Evolutionary conservation across 345 rosid genomes (phyloP).

Genomic region (Psidium guajava): DNA sequence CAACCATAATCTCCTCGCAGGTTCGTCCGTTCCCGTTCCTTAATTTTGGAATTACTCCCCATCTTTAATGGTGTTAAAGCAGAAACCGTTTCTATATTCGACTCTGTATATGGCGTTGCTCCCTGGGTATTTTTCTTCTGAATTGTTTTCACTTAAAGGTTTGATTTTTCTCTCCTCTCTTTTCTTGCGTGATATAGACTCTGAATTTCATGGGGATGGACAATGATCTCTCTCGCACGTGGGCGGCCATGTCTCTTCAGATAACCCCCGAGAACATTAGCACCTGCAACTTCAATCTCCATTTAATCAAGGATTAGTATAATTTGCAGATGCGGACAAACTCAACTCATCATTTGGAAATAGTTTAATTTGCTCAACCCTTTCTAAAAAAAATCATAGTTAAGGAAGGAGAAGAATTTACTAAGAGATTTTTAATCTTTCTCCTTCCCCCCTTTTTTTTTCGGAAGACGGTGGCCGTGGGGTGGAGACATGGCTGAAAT

Average conservation of each 20-base stretch:
- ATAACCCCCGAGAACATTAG: constrained; percentile 23
- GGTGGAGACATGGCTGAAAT: background rate
- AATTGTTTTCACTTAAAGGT: background rate
- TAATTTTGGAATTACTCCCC: background rate
- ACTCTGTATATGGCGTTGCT: background rate
- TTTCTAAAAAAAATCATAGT: background rate
- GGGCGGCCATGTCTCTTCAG: constrained; percentile 1
- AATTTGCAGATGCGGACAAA: background rate
- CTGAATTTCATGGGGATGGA: constrained; percentile 7
- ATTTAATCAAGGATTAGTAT: background rate
- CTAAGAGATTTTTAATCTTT: background rate
- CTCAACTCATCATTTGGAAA: background rate
- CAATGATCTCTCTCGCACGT: constrained; percentile 6
- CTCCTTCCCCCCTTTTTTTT: background rate
- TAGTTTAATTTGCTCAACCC: background rate
- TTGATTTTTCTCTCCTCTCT: background rate
- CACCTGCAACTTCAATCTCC: constrained; percentile 30
- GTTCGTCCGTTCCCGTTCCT: background rate
- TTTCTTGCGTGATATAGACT: background rate
- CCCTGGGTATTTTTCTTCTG: background rate
- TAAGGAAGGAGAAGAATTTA: background rate
- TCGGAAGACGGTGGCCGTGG: background rate
- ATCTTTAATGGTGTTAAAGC: background rate
- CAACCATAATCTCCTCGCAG: background rate
- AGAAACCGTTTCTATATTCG: background rate